A percentile compares a stretch with the other conserved stretches of the same genome.
These are phyloP conservation scores for Pseudonitzschia multistriata DNA, from an alignment of 108 stramenopile genomes.

Conservation along the genomic window DNA sequence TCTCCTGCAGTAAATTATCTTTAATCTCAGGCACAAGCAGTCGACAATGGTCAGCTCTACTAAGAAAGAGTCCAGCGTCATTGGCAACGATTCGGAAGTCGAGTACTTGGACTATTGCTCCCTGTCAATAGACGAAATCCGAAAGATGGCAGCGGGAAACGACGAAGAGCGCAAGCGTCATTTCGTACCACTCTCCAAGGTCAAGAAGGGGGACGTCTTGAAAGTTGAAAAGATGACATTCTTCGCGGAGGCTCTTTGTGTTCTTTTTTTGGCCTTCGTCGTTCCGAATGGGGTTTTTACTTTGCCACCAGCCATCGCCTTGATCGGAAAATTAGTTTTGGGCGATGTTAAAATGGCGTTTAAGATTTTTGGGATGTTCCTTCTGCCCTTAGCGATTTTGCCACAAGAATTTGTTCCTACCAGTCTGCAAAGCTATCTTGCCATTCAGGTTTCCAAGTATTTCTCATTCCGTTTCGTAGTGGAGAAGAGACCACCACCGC, in stretches of 20 bases:
- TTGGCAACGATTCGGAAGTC: slow-evolving; percentile 3
- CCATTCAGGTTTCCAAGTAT: slow-evolving; percentile 35
- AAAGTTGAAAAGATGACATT: slow-evolving; percentile 25
- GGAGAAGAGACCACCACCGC: slow-evolving; percentile 22
- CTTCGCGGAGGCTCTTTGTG: slow-evolving; percentile 22
- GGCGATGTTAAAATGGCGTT: slow-evolving; percentile 37
- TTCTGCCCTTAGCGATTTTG: slow-evolving; percentile 37
- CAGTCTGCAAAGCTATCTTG: slow-evolving; percentile 33
- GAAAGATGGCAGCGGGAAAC: slow-evolving; percentile 30
- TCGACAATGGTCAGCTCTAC: not conserved
- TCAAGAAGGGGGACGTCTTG: slow-evolving; percentile 10
- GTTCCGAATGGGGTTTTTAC: slow-evolving; percentile 46
- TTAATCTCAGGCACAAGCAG: too few relatives aligned
- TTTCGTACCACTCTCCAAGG: slow-evolving; percentile 4
- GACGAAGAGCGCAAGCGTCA: slow-evolving; percentile 34
- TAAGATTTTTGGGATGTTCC: slow-evolving; percentile 5
- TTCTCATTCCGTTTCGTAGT: slow-evolving; percentile 39
- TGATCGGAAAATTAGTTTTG: slow-evolving; percentile 41
- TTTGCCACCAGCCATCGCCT: slow-evolving; percentile 26
- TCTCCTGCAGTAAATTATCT: too few relatives aligned
- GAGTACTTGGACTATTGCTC: slow-evolving; percentile 29
- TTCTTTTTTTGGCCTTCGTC: slow-evolving; percentile 37
- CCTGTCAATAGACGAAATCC: slow-evolving; percentile 17
- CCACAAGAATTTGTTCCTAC: slow-evolving; percentile 38
- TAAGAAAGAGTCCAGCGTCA: not conserved